Conservation (phyloP, 169 alveolate genomes). For the Plasmodium fragile region DNA sequence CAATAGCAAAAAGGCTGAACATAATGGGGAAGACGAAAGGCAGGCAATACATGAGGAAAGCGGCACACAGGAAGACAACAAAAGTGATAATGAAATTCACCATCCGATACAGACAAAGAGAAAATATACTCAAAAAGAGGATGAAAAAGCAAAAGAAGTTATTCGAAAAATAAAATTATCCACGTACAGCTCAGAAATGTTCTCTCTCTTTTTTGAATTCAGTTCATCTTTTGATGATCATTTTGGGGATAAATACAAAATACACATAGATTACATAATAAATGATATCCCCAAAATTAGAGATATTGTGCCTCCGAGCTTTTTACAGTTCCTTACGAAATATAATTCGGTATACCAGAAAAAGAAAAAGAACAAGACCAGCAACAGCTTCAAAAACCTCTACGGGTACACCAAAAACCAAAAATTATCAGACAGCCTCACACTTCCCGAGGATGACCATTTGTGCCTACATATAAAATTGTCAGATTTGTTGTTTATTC, state of each 20-base stretch:
- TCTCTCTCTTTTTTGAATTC: slow-evolving; percentile 55
- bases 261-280: slow-evolving; percentile 37
- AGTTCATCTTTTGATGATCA: slow-evolving; percentile 64
- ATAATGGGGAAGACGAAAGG: not conserved
- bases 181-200: slow-evolving; percentile 39
- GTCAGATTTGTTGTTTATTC: slow-evolving; percentile 36
- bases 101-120: too few relatives aligned
- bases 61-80: not conserved
- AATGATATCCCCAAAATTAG: slow-evolving; percentile 17
- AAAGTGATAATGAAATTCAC: not conserved
- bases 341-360: slow-evolving; percentile 63
- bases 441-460: not conserved
- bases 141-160: not conserved
- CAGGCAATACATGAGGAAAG: not conserved
- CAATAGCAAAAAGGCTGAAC: not conserved
- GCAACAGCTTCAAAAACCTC: not conserved
- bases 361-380: not conserved
- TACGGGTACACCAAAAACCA: not conserved
- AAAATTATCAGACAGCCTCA: not conserved
- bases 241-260: slow-evolving; percentile 29
- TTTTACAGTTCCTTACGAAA: slow-evolving; percentile 12
- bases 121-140: not conserved
- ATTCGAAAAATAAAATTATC: slow-evolving; percentile 40
- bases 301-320: slow-evolving; percentile 26
- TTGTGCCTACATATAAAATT: slow-evolving; percentile 24